Percentiles rank a stretch among this genome's conserved stretches.
These are phyloP conservation scores for Alopecurus myosuroides DNA, from an alignment of 176 grass and related monocot genomes.

Conservation along the genomic window DNA sequence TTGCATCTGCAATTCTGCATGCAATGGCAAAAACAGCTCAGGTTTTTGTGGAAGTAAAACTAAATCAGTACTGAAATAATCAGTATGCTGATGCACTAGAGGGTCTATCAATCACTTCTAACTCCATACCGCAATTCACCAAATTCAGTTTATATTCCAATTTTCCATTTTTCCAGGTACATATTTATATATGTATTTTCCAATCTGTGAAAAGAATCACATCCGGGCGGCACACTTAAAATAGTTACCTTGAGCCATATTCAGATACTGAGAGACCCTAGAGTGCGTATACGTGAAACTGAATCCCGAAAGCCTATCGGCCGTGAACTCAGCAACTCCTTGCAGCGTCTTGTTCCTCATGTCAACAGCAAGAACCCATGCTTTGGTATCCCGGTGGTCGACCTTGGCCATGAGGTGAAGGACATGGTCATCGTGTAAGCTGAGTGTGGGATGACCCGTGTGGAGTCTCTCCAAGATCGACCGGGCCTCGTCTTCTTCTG, in stretches of 20 bases:
- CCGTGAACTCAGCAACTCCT: neutral
- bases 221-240: neutral
- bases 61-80: no score
- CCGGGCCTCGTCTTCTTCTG: neutral
- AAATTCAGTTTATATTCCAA: no score
- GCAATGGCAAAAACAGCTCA: no score
- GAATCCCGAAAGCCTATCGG: neutral
- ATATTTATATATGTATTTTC: neutral
- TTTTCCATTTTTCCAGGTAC: neutral
- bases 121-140: no score
- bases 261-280: neutral
- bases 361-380: neutral
- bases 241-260: neutral
- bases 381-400: neutral
- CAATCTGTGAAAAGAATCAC: neutral
- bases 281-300: neutral
- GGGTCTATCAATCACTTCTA: no score
- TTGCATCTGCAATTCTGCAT: no score
- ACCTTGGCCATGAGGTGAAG: slow-evolving; percentile 4
- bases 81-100: no score
- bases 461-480: neutral
- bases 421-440: neutral
- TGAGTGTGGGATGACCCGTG: neutral
- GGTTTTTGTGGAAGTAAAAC: no score
- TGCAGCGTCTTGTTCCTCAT: neutral